A percentile compares a stretch with the other conserved stretches of the same genome.
Conservation (phyloP, 176 grass and related monocot species). For the Phoenix dactylifera region DNA sequence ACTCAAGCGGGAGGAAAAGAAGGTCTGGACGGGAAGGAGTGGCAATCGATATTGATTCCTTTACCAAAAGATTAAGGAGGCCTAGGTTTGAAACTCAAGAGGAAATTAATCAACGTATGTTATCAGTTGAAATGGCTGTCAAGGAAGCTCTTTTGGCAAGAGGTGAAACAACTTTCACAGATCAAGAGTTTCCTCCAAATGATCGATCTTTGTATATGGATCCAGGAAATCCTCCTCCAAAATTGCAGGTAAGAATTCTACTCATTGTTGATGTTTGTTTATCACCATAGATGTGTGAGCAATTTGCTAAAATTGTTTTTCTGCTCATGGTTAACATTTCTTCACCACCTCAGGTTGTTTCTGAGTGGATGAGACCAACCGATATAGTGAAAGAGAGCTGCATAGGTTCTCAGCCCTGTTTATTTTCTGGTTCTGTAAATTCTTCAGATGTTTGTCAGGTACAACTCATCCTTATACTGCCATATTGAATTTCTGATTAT, state of each 20-base stretch:
- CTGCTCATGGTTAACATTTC: slow-evolving; percentile 2
- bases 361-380: slow-evolving; percentile 83
- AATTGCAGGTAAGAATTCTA: slow-evolving; percentile 63
- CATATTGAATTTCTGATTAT: no score
- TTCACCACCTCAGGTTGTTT: slow-evolving; percentile 71
- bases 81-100: slow-evolving; percentile 86
- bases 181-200: slow-evolving; percentile 92
- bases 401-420: slow-evolving; percentile 59
- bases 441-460: slow-evolving; percentile 99
- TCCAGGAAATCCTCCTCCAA: slow-evolving; percentile 59
- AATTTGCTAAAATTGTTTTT: not conserved
- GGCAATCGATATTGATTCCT: slow-evolving; percentile 82
- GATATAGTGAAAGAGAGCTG: slow-evolving; percentile 78
- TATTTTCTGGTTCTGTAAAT: slow-evolving; percentile 91
- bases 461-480: not conserved
- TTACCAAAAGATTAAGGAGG: slow-evolving; percentile 72
- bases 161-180: slow-evolving; percentile 79
- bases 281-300: no score
- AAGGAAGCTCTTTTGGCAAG: slow-evolving; percentile 79
- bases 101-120: slow-evolving; percentile 87
- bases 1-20: slow-evolving; percentile 90
- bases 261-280: no score
- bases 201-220: slow-evolving; percentile 79
- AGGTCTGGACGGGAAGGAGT: slow-evolving; percentile 51
- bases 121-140: slow-evolving; percentile 94